Percentiles rank a stretch among this genome's conserved stretches.
These are phyloP conservation scores for Penicillium ochrochloron DNA, from an alignment of 495 filamentous ascomycete genomes.

Conservation along the genomic window DNA sequence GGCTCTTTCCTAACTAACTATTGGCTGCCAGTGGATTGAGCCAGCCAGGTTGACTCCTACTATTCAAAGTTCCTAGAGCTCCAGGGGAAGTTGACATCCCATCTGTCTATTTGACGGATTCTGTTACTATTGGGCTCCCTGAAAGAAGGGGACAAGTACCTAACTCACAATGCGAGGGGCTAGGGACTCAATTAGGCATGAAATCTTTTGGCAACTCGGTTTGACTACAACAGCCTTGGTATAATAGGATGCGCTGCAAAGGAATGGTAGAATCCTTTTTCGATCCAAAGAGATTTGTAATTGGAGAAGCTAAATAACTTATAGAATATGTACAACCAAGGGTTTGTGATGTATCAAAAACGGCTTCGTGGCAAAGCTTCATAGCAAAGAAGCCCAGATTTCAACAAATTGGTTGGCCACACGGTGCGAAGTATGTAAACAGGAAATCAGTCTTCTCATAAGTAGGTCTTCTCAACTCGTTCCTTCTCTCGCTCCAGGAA, in stretches of 20 bases:
- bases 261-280: background rate
- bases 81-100: background rate
- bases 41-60: too few relatives aligned
- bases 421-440: background rate
- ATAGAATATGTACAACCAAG: background rate
- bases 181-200: background rate
- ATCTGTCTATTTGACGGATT: background rate
- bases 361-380: background rate
- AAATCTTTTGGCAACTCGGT: background rate
- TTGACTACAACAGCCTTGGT: too few relatives aligned
- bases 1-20: background rate
- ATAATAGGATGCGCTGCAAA: background rate
- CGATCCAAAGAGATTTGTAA: background rate
- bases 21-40: too few relatives aligned
- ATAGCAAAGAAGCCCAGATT: background rate
- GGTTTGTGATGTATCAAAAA: background rate
- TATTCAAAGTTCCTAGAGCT: background rate
- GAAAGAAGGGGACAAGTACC: background rate
- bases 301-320: background rate
- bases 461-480: constrained; percentile 20
- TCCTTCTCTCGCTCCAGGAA: constrained; percentile 46
- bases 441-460: constrained; percentile 4
- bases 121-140: background rate
- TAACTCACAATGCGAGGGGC: background rate
- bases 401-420: background rate